phyloP scores from a whole-genome alignment of 352 stramenopile genomes.

The Achlya hypogyna region DNA sequence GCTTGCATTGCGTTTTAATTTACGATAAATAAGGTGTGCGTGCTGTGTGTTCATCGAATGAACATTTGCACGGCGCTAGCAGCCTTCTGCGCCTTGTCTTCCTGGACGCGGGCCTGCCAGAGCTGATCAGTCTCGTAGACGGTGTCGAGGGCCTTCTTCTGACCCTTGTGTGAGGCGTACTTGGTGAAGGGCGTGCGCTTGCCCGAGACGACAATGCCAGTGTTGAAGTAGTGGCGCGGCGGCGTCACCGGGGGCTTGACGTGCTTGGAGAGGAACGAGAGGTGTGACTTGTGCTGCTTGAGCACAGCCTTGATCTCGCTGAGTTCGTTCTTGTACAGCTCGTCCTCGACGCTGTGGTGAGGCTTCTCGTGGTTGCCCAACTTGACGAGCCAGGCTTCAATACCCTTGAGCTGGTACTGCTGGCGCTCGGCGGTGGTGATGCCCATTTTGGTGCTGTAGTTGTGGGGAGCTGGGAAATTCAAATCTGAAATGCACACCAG shows the following conservation, averaged over 20 bases:
- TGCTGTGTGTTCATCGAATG: not conserved
- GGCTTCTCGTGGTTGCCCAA: not conserved
- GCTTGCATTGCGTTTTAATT: too few relatives aligned
- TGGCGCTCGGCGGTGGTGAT: slow-evolving; percentile 5
- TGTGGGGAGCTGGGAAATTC: not conserved
- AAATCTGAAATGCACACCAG: not conserved
- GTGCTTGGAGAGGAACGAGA: not conserved
- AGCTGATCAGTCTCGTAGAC: slow-evolving; percentile 10
- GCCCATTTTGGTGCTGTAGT: not conserved
- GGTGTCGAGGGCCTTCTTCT: not conserved
- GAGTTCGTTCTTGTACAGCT: not conserved
- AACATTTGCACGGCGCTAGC: not conserved
- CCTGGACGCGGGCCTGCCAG: not conserved
- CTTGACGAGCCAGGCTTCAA: slow-evolving; percentile 19
- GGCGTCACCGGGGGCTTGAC: not conserved
- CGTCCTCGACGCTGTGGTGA: not conserved
- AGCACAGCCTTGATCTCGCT: slow-evolving; percentile 13
- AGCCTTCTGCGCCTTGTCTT: not conserved
- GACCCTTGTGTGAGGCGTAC: not conserved
- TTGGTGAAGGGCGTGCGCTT: slow-evolving; percentile 16
- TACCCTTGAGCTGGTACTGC: slow-evolving; percentile 16
- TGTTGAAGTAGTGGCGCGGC: not conserved
- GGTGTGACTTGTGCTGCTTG: slow-evolving; percentile 13
- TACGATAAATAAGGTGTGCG: not conserved
- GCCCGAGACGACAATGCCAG: not conserved